Conservation (phyloP, 768 basidiomycete species). For the Piloderma croceum region DNA sequence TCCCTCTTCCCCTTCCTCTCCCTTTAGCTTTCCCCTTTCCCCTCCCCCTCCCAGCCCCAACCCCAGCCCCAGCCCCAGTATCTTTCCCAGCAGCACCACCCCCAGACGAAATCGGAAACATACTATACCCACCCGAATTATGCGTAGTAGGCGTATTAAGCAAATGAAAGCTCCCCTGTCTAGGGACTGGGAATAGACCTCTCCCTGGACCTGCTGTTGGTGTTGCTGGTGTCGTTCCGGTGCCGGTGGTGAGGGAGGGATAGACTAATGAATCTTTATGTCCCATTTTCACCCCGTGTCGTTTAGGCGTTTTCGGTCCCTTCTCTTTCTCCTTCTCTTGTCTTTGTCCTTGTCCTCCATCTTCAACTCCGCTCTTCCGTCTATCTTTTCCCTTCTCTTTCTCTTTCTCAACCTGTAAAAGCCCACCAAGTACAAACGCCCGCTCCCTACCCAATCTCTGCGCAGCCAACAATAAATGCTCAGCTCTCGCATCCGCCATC, state of each 20-base stretch:
- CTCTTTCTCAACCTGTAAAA: constrained; percentile 35
- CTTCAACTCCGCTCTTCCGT: constrained; percentile 20
- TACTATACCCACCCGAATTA: constrained; percentile 27
- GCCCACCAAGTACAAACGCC: constrained; percentile 49
- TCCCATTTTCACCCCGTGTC: constrained; percentile 3
- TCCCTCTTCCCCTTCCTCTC: too few relatives aligned
- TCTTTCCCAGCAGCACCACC: too few relatives aligned
- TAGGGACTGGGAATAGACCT: too few relatives aligned
- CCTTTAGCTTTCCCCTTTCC: too few relatives aligned
- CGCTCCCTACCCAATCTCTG: constrained; percentile 63
- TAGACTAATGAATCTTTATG: too few relatives aligned
- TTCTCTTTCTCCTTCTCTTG: constrained; percentile 17
- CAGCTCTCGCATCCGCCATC: constrained; percentile 60
- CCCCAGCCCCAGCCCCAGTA: too few relatives aligned
- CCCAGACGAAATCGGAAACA: background rate
- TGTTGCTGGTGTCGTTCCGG: too few relatives aligned
- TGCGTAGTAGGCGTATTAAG: constrained; percentile 20
- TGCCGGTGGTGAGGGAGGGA: too few relatives aligned
- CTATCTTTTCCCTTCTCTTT: constrained; percentile 28
- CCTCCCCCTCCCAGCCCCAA: too few relatives aligned
- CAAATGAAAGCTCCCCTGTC: too few relatives aligned
- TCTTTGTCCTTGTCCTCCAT: constrained; percentile 24
- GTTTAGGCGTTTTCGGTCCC: constrained; percentile 14
- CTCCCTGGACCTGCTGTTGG: too few relatives aligned
- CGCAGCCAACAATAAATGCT: constrained; percentile 67